phyloP scores from a whole-genome alignment of 495 filamentous ascomycete genomes.

The Gamarada debralockiae region DNA sequence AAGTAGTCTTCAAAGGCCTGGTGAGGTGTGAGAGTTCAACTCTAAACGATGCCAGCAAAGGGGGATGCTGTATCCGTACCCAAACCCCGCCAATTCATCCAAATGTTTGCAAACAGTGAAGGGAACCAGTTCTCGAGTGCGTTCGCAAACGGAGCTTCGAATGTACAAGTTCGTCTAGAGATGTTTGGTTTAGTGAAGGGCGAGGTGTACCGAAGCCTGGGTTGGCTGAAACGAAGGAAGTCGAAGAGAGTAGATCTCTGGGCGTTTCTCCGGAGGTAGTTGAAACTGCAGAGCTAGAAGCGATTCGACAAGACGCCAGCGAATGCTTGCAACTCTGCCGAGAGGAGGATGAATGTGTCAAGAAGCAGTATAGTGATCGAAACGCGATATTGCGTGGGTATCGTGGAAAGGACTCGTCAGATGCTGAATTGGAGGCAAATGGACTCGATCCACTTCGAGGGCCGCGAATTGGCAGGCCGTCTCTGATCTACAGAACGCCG shows the following conservation, averaged over 20 bases:
- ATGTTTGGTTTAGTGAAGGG: too few relatives aligned
- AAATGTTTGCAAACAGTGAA: background rate
- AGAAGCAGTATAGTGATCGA: background rate
- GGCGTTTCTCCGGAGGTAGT: slow-evolving; percentile 7
- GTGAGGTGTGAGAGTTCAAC: slow-evolving; percentile 2
- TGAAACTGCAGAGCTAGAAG: slow-evolving; percentile 10
- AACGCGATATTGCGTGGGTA: slow-evolving; percentile 5
- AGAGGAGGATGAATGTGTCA: background rate
- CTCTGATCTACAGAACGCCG: slow-evolving; percentile 21
- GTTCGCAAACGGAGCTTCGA: background rate
- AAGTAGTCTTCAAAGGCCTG: background rate
- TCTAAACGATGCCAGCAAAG: background rate
- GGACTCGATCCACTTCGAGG: background rate
- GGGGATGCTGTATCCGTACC: too few relatives aligned
- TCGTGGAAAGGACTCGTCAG: slow-evolving; percentile 6
- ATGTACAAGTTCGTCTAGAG: background rate
- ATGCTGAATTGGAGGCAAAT: background rate
- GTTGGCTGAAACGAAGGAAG: slow-evolving; percentile 15
- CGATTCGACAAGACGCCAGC: background rate
- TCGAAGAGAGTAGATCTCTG: background rate
- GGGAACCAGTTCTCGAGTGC: background rate
- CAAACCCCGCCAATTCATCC: too few relatives aligned
- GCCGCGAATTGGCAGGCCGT: slow-evolving; percentile 13
- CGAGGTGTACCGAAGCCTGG: background rate
- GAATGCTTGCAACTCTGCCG: slow-evolving; percentile 1